These are phyloP conservation scores for Sarocladium oryzae DNA, from an alignment of 2,329 filamentous ascomycete genomes.

Conservation along the genomic window DNA sequence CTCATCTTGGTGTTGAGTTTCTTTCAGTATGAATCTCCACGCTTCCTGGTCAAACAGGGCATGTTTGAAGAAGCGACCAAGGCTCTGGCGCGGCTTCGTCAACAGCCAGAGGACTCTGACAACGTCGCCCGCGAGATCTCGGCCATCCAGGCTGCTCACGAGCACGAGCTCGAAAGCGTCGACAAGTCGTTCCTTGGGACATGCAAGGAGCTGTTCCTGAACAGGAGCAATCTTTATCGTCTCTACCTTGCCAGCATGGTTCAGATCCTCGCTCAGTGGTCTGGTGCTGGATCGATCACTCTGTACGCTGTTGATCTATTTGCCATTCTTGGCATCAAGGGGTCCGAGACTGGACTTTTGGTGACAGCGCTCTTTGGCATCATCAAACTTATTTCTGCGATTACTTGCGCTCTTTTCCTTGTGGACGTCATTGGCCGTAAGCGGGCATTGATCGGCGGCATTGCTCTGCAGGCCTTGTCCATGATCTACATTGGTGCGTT, in stretches of 20 bases:
- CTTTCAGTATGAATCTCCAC: constrained; percentile 63
- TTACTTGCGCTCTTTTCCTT: constrained; percentile 69
- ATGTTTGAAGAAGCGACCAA: constrained; percentile 50
- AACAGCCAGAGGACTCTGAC: constrained; percentile 51
- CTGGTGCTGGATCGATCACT: constrained; percentile 66
- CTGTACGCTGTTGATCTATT: constrained; percentile 73
- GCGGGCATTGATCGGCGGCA: constrained; percentile 54
- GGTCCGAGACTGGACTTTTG: constrained; percentile 62
- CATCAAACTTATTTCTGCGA: constrained; percentile 61
- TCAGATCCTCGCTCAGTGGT: constrained; percentile 70
- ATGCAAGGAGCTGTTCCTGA: constrained; percentile 61
- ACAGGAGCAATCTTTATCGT: constrained; percentile 65
- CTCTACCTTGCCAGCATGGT: constrained; percentile 62
- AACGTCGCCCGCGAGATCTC: constrained; percentile 57
- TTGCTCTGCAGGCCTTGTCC: constrained; percentile 51
- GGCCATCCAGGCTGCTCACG: constrained; percentile 58
- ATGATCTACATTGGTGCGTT: constrained; percentile 59
- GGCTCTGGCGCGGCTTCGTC: constrained; percentile 51
- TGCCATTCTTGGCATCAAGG: constrained; percentile 61
- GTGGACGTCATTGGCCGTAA: constrained; percentile 76
- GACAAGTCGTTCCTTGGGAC: constrained; percentile 59
- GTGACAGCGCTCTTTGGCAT: constrained; percentile 72
- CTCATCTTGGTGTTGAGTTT: constrained; percentile 66
- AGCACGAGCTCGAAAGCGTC: constrained; percentile 66
- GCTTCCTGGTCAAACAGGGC: constrained; percentile 62